Percentiles rank a stretch among this genome's conserved stretches.
These are phyloP conservation scores for Balakata baccata DNA, from an alignment of 345 rosid genomes.

Conservation along the genomic window DNA sequence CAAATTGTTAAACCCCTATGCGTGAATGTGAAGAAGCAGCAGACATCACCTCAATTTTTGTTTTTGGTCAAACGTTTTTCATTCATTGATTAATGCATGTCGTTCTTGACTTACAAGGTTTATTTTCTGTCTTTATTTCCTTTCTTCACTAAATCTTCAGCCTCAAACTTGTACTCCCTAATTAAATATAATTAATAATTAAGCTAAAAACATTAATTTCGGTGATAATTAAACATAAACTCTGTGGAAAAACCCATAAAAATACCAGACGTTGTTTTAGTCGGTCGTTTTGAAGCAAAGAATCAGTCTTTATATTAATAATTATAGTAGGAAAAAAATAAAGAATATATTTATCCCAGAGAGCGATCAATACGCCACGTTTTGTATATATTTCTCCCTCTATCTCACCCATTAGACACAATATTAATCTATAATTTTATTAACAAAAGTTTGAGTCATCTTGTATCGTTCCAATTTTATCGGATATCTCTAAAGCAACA, in stretches of 20 bases:
- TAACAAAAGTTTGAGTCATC: too few species aligned
- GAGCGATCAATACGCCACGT: too few species aligned
- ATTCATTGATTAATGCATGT: not conserved
- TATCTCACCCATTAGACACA: too few species aligned
- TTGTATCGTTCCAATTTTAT: too few species aligned
- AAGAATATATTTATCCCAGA: too few species aligned
- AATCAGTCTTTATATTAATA: not conserved
- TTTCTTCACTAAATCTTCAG: slow-evolving; percentile 1
- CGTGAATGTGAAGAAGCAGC: not conserved
- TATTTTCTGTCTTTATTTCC: slow-evolving; percentile 3
- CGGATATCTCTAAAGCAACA: too few species aligned
- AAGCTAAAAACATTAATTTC: not conserved
- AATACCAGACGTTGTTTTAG: slow-evolving; percentile 4
- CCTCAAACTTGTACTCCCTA: not conserved
- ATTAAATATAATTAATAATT: not conserved
- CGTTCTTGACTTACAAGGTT: not conserved
- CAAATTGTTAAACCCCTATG: not conserved
- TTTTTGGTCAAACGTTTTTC: not conserved
- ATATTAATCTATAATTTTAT: too few species aligned
- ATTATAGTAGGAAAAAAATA: too few species aligned
- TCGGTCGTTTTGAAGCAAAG: not conserved
- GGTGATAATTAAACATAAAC: too few species aligned
- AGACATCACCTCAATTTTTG: too few species aligned
- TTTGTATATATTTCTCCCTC: too few species aligned
- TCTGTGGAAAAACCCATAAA: not conserved